Base-by-base conservation (phyloP, 371 early-diverging fungal genomes). In the Mortierella sp. region DNA sequence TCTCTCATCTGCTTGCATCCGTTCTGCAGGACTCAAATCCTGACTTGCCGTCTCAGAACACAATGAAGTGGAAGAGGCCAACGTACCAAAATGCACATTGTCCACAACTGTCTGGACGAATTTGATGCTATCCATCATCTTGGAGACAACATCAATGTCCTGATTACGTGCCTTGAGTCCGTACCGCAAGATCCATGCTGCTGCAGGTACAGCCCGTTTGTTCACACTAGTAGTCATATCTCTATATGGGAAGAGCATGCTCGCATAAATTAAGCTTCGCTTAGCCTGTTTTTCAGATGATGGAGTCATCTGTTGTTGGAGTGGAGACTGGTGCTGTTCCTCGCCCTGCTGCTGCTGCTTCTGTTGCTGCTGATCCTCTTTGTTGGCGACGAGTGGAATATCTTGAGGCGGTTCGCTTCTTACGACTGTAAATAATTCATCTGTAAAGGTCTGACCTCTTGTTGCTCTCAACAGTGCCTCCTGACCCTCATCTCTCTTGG, bases 131-230 rank as follows among this genome's bases (percentile, higher is more conserved):
- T 80, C 81, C 66, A 85, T 79, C n/a, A 87, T 57, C 28, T 84
- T 86, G 7, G 84, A 71, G 1, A 84, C 72, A 15, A 79, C 80
- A 25, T 80, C 80, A 16, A 83, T 73, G 64, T 87, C 85, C 14
- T 60, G 62, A 60, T 86, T 87, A 53, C 51, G 61, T 29, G 69
- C 83, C 45, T 74, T 81, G 56, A 82, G 65, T 7, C 80, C 70
- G 50, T 72, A 79, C n/a, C 75, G 79, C 18, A 81, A 51, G 23
- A 81, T 68, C 69, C 72, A 74, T n/a, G 68, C 57, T 2, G 65
- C 62, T 16, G 75, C 81, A 1, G 81, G 66, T 25, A 77, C 57
- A 5, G 15, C 23, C 60, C 69, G 74, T 53, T 68, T 73, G 50
- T 79, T 79, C 52, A 71, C 81, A 45, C 37, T 53, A 7, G 72